phyloP scores from a whole-genome alignment of 2,329 filamentous ascomycete genomes.

The Grosmannia clavigera region DNA sequence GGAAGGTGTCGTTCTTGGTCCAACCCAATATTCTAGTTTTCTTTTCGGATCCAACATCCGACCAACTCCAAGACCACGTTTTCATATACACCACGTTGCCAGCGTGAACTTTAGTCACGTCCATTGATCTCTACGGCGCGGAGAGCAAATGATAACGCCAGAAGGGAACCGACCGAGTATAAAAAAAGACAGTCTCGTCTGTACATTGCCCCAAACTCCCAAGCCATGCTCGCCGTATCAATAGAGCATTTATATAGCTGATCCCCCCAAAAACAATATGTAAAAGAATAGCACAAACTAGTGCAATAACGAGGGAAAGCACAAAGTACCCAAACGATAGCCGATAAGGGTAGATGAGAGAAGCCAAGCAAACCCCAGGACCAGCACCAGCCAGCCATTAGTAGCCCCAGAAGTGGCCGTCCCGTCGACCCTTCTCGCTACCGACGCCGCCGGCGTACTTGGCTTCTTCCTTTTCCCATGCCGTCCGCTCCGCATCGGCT shows the following conservation, averaged over 20 bases:
- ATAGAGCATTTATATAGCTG: neutral
- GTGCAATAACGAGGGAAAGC: neutral
- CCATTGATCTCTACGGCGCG: neutral
- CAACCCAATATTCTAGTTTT: neutral
- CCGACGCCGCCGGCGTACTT: constrained; percentile 52
- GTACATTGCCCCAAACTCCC: neutral
- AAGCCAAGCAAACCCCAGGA: neutral
- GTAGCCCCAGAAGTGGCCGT: neutral
- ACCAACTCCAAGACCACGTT: neutral
- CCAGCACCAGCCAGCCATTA: neutral
- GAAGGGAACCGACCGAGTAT: neutral
- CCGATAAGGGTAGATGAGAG: neutral
- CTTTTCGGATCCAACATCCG: neutral
- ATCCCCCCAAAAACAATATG: neutral
- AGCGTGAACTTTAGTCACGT: neutral
- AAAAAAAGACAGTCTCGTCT: neutral
- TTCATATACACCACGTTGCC: neutral
- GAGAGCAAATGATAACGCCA: neutral
- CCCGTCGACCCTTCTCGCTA: constrained; percentile 27
- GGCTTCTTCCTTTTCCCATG: constrained; percentile 60
- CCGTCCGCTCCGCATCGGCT: constrained; percentile 45
- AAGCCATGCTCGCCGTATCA: neutral
- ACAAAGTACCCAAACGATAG: neutral
- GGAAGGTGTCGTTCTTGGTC: neutral
- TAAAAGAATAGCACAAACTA: neutral